Conservation (phyloP, 768 basidiomycete species). For the Lactarius psammicola region DNA sequence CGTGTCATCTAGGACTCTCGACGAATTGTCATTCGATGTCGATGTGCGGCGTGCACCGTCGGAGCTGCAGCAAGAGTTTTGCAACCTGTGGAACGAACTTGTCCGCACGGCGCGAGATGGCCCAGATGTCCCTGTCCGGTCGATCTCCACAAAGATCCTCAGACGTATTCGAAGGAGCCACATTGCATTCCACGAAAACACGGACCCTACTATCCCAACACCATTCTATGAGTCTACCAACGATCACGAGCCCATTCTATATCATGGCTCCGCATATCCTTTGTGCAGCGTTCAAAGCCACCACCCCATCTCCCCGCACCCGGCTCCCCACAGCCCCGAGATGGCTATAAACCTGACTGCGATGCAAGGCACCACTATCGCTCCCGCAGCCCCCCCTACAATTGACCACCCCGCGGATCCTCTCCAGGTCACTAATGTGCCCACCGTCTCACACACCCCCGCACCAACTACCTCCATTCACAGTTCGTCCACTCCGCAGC, state of each 20-base stretch:
- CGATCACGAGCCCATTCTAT: not conserved
- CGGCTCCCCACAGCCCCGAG: not conserved
- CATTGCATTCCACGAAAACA: not conserved
- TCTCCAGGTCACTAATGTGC: not conserved
- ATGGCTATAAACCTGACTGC: not conserved
- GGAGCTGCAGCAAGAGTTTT: conserved; percentile 14
- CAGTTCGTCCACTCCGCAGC: not conserved
- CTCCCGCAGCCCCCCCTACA: not conserved
- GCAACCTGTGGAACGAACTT: conserved; percentile 10
- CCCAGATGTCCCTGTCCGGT: not conserved
- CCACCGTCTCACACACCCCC: not conserved
- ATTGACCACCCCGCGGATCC: not conserved
- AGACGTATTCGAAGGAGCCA: conserved; percentile 7
- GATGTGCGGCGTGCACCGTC: not conserved
- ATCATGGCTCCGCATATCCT: conserved; percentile 5
- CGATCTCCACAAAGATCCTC: not conserved
- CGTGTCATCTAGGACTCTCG: not conserved
- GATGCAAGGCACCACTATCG: not conserved
- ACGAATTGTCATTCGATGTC: not conserved
- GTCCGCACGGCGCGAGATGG: not conserved
- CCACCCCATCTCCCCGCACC: not conserved
- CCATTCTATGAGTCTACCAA: not conserved
- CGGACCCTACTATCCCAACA: not conserved
- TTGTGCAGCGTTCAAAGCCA: conserved; percentile 6
- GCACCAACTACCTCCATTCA: not conserved